Percentiles rank a stretch among this genome's conserved stretches.
These are phyloP conservation scores for Leersia perrieri DNA, from an alignment of 176 grass and related monocot genomes.

Conservation along the genomic window DNA sequence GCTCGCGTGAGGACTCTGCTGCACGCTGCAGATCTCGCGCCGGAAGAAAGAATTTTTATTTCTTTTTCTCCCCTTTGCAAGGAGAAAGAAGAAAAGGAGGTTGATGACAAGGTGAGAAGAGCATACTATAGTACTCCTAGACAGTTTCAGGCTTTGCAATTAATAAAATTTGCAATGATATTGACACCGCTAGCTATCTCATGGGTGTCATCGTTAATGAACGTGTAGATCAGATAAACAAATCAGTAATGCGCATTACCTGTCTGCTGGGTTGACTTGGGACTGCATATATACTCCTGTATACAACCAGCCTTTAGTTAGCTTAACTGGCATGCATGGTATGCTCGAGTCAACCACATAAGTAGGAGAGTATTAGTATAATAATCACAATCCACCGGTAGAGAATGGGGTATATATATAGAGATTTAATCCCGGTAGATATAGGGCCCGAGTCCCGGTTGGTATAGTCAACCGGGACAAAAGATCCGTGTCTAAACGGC, in stretches of 20 bases:
- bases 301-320: not conserved
- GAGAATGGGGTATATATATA: too few relatives aligned
- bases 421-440: too few relatives aligned
- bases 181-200: not conserved
- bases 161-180: not conserved
- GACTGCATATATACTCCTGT: not conserved
- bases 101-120: not conserved
- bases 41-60: not conserved
- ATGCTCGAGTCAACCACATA: not conserved
- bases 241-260: not conserved
- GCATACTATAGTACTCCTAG: not conserved
- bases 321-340: not conserved
- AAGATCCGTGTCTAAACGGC: too few relatives aligned
- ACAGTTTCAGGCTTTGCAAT: not conserved
- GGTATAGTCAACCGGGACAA: too few relatives aligned
- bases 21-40: conserved; percentile 30
- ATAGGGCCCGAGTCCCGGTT: too few relatives aligned
- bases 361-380: not conserved
- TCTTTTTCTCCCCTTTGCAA: not conserved
- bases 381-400: too few relatives aligned
- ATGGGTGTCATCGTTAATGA: not conserved
- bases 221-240: not conserved
- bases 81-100: not conserved
- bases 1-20: conserved; percentile 28
- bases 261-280: not conserved